Evolutionary conservation across 345 rosid species (phyloP), one percentile per base, ranked within the genome.

Genomic region (Lagerstroemia speciosa): DNA sequence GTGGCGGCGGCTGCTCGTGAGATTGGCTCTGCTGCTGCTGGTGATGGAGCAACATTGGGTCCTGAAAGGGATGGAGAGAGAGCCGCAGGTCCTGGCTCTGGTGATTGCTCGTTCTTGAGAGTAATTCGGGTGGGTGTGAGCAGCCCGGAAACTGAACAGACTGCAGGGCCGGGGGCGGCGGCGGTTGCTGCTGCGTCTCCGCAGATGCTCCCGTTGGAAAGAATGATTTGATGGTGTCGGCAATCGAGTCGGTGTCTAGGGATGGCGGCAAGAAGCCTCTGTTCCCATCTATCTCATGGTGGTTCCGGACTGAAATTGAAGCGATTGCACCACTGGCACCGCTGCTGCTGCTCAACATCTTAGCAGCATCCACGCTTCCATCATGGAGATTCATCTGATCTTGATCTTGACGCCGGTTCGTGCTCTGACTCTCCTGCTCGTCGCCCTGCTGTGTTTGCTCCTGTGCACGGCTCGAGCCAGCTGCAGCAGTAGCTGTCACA

Each of bases 211-310:
- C 92, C 78, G 81, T 75, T 14, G 98, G 97, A 38, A 93, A 90
- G 72, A 92, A 93, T 8, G 96, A 85, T 78, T 86, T 93, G 32
- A 93, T 93, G n/a, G 98, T 93, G 63, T 93, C 96, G 4, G 93
- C 97, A 9, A 90, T 93, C 26, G 87, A 81, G 76, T 90, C 98
- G 2, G 97, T 85, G 46, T 87, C 88, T 68, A 90, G 31, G 2
- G 91, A 82, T 38, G 92, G 75, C 12, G 96, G 96, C 32, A 85
- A 70, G 83, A 88, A 86, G 71, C 83, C 77, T 67, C 36, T 68
- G 37, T 71, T 76, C 67, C 74, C 68, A 40, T 71, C 45, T 36
- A 61, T 52, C 69, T 71, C 69, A 45, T 72, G 69, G 58, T 58
- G 46, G 27, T 30, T 45, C 60, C 29, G 58, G 33, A 33, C 60